Conservation (phyloP, 208 protist species). For the Wallacemonas rigidus region DNA sequence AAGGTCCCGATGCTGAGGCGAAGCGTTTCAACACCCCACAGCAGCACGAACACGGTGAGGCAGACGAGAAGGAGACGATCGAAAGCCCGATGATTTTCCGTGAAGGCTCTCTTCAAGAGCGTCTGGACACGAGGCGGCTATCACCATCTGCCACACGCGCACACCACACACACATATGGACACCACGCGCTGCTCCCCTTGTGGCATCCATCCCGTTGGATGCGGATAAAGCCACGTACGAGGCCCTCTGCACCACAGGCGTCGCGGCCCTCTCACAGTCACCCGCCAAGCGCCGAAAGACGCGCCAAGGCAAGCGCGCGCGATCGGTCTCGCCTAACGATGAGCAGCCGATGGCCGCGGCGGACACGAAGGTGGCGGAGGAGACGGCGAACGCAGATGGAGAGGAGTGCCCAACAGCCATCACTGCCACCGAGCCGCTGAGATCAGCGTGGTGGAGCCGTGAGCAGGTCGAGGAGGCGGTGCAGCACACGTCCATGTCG, state of each 20-base stretch:
- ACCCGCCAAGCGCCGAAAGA: background rate
- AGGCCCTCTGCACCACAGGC: conserved; percentile 46
- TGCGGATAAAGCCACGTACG: conserved; percentile 44
- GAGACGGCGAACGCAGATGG: too few species aligned
- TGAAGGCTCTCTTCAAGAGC: background rate
- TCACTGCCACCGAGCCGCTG: background rate
- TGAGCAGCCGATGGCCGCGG: background rate
- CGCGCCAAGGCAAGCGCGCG: background rate
- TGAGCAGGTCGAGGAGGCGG: background rate
- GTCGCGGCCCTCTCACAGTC: conserved; percentile 9
- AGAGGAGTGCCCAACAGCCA: too few species aligned
- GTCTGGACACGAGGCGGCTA: background rate
- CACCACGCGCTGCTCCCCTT: background rate
- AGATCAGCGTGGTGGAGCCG: background rate
- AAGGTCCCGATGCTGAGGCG: background rate
- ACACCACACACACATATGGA: conserved; percentile 12
- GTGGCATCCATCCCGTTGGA: conserved; percentile 33
- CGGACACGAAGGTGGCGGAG: background rate
- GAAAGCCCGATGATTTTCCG: background rate
- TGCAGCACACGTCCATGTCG: background rate
- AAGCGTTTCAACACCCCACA: background rate
- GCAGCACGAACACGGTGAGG: background rate
- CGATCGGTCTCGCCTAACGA: background rate
- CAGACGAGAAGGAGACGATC: background rate
- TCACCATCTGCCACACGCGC: background rate